A percentile compares a stretch with the other conserved stretches of the same genome.
Evolutionary conservation across 2,329 filamentous ascomycete species (phyloP).

Genomic region (Claviceps africana): DNA sequence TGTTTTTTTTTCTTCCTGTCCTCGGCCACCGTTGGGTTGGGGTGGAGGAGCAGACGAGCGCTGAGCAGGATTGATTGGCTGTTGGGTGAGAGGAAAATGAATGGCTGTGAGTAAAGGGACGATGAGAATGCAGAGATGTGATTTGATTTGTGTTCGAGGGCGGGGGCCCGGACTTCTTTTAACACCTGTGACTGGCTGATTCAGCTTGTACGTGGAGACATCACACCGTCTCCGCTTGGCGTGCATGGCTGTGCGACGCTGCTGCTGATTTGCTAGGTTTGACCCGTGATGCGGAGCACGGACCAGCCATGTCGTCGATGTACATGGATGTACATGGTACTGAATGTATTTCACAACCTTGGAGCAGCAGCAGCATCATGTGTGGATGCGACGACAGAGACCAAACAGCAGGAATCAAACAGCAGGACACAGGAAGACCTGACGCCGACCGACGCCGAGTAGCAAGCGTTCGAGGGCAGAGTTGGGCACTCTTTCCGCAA

Average conservation of each 20-base stretch:
- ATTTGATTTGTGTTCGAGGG: conserved; percentile 30
- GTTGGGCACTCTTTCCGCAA: background rate
- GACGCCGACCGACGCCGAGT: background rate
- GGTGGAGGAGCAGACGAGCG: conserved; percentile 21
- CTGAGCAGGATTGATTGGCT: conserved; percentile 31
- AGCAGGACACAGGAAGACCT: no score
- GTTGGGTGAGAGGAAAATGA: conserved; percentile 22
- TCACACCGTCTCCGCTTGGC: background rate
- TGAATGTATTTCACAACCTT: no score
- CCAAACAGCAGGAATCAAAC: background rate
- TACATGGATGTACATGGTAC: no score
- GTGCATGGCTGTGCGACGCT: conserved; percentile 13
- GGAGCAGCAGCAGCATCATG: background rate
- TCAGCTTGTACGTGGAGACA: conserved; percentile 27
- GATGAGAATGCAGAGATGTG: conserved; percentile 34
- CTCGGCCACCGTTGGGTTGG: conserved; percentile 17
- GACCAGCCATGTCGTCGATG: conserved; percentile 4
- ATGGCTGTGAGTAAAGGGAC: conserved; percentile 21
- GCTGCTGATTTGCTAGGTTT: conserved; percentile 17
- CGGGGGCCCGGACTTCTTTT: conserved; percentile 26
- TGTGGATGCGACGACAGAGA: background rate
- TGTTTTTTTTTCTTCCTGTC: background rate
- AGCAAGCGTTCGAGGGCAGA: background rate
- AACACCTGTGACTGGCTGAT: conserved; percentile 37
- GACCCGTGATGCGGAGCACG: conserved; percentile 16